phyloP scores from a whole-genome alignment of 306 rosid species.

The peach (Prunus persica) region Prunus_persica_NCBIv2 NC_034013.1:9986501-9987000 shows the following conservation, averaged over 20 bases:
- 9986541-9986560: constrained; percentile 83
- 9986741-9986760: not conserved
- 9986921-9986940: no score
- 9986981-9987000: not conserved
- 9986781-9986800: no score
- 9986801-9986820: no score
- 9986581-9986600: constrained; percentile 68
- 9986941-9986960: no score
- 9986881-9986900: no score
- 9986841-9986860: no score
- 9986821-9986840: no score
- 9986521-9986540: constrained; percentile 73
- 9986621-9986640: constrained; percentile 88
- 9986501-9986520: constrained; percentile 89
- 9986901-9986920: no score
- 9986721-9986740: constrained; percentile 76
- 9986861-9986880: no score
- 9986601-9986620: constrained; percentile 86
- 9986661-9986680: constrained; percentile 94
- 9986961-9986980: no score
- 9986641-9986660: constrained; percentile 94
- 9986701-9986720: constrained; percentile 90
- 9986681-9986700: constrained; percentile 96
- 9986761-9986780: not conserved
- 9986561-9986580: constrained; percentile 74